A percentile compares a stretch with the other conserved stretches of the same genome.
Conservation (phyloP, 192 early-diverging fungal species). For the Gaertneriomyces sp. region DNA sequence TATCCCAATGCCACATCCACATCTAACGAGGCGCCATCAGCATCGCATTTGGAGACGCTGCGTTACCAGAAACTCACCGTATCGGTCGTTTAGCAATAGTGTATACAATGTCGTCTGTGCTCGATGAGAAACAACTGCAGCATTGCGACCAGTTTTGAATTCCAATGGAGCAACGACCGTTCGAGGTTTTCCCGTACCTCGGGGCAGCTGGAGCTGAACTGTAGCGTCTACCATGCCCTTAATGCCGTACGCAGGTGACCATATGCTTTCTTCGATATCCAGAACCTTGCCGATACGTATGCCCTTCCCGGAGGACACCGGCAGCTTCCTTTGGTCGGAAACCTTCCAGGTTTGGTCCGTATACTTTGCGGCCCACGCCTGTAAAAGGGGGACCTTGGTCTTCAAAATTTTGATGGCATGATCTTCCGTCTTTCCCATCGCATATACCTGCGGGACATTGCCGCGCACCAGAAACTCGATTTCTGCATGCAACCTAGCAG, state of each 20-base stretch:
- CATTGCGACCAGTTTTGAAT: slow-evolving; percentile 77
- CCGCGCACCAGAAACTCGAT: slow-evolving; percentile 51
- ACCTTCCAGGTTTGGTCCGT: background rate
- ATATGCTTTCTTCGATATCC: slow-evolving; percentile 88
- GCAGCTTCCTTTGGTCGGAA: background rate
- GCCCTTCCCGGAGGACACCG: too few species aligned
- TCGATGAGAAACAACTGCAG: slow-evolving; percentile 59
- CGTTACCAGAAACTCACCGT: slow-evolving; percentile 44
- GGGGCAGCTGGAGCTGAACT: slow-evolving; percentile 32
- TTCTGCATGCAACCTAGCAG: slow-evolving; percentile 36
- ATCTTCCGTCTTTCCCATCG: slow-evolving; percentile 60
- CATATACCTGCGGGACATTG: slow-evolving; percentile 68
- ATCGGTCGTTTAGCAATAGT: slow-evolving; percentile 77
- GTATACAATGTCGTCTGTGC: slow-evolving; percentile 86
- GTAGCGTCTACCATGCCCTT: slow-evolving; percentile 91
- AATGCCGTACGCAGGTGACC: slow-evolving; percentile 87
- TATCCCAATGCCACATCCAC: slow-evolving; percentile 63
- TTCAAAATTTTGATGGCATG: slow-evolving; percentile 44
- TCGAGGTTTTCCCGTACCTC: slow-evolving; percentile 28
- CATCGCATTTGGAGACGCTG: too few species aligned
- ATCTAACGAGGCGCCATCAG: slow-evolving; percentile 37
- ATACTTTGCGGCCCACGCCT: slow-evolving; percentile 30
- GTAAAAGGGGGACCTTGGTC: slow-evolving; percentile 45
- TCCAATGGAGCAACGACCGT: slow-evolving; percentile 76
- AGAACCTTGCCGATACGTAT: slow-evolving; percentile 62